Base-by-base conservation (phyloP, 2,329 filamentous ascomycete species). In the Esteya vermicola region DNA sequence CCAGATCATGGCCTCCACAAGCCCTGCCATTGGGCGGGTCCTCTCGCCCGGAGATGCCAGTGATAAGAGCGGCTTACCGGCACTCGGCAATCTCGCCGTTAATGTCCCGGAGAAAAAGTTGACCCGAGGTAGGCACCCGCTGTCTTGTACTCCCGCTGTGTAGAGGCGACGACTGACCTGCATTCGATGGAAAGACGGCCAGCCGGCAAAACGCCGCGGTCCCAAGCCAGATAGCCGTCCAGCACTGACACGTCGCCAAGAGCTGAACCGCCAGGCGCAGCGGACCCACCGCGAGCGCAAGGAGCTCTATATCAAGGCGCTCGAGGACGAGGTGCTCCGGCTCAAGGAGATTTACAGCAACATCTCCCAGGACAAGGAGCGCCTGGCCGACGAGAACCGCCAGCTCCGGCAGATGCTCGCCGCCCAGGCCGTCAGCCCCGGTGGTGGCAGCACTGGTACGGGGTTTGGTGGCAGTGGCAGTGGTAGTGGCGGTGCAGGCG, bases 191-290 rank as follows among this genome's bases (percentile, higher is more conserved):
- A n/a, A n/a, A 81, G 88, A 94, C 65, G 88, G 85, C 34, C 81
- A 91, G 53, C 70, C 81, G 9, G 77, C 85, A 3, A 98, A 96
- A 63, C 77, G 85, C 49, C 77, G 91, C 58, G 91, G 91, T 2
- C 91, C 91, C 0, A 96, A 96, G 57, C 91, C 91, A 18, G 91
- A 96, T 58, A 93, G 83, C 65, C 95, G 93, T 56, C 91, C 91
- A 16, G 89, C 91, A 33, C 64, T 94, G 52, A 96, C 89, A 18
- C 73, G 89, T 46, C 76, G 89, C 47, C 91, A 96, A 56, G 89
- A 96, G 59, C 65, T 96, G 45, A 96, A 96, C 56, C 76, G 91
- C 47, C 89, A 96, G 63, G 91, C 91, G 23, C 91, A 40, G 54
- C 94, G 91, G 55, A 96, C 91, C 16, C 91, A 98, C 60, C 85